Evolutionary conservation across 1,284 basidiomycete species (phyloP).

Genomic region (Papiliotrema laurentii): DNA sequence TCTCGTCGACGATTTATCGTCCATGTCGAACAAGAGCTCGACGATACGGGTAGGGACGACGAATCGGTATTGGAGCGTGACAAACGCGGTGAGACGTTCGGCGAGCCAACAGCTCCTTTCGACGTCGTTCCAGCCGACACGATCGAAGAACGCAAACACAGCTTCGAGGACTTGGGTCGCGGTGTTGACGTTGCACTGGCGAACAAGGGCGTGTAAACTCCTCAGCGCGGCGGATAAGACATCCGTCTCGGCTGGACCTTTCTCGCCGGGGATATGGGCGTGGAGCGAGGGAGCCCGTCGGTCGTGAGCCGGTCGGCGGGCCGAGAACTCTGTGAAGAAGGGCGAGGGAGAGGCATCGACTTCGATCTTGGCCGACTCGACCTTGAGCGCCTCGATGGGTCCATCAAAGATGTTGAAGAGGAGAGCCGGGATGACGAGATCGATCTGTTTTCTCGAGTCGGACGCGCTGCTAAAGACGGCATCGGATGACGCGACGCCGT

Average conservation of each 20-base stretch:
- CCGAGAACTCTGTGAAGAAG: constrained; percentile 74
- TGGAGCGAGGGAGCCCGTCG: constrained; percentile 82
- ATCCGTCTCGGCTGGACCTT: constrained; percentile 69
- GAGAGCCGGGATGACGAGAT: constrained; percentile 68
- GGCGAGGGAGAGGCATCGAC: constrained; percentile 62
- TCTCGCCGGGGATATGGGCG: constrained; percentile 78
- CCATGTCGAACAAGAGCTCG: constrained; percentile 68
- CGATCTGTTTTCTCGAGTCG: constrained; percentile 70
- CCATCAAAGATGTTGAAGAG: constrained; percentile 66
- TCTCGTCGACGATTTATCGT: constrained; percentile 56
- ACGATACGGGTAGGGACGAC: constrained; percentile 80
- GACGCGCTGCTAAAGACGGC: constrained; percentile 71
- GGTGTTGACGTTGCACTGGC: constrained; percentile 73
- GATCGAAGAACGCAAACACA: constrained; percentile 62
- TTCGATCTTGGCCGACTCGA: constrained; percentile 63
- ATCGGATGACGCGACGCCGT: constrained; percentile 77
- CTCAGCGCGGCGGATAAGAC: constrained; percentile 70
- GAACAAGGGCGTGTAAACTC: constrained; percentile 67
- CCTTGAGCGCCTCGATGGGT: constrained; percentile 58
- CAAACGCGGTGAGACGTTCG: constrained; percentile 71
- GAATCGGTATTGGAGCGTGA: constrained; percentile 87
- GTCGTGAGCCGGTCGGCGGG: constrained; percentile 63
- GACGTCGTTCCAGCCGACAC: constrained; percentile 64
- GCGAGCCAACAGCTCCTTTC: constrained; percentile 80
- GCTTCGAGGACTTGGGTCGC: constrained; percentile 64